phyloP scores from a whole-genome alignment of 2,329 filamentous ascomycete genomes.

The Pezicula carpinea region DNA sequence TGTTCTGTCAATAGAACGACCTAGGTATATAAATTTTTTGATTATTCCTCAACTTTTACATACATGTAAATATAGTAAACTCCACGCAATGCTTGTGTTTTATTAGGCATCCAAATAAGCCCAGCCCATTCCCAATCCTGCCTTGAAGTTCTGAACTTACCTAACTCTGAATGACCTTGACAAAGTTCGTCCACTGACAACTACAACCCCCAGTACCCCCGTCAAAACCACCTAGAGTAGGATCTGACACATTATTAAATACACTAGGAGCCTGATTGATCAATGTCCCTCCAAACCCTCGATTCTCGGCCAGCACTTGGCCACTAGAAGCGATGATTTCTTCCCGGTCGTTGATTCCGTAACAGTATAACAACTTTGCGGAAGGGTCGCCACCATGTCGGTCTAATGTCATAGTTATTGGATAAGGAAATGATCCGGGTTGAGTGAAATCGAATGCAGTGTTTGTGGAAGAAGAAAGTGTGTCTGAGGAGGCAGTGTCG shows the following conservation, averaged over 20 bases:
- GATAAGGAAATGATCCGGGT: constrained; percentile 60
- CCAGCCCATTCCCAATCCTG: not conserved
- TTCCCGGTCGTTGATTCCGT: constrained; percentile 43
- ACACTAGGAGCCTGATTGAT: constrained; percentile 44
- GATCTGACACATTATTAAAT: constrained; percentile 33
- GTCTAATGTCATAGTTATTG: constrained; percentile 56
- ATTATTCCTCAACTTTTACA: not conserved
- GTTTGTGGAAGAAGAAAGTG: constrained; percentile 11
- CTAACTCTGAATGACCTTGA: constrained; percentile 6
- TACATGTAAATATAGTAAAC: not conserved
- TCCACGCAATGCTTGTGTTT: not conserved
- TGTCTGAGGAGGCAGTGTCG: constrained; percentile 8
- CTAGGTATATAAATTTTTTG: too few relatives aligned
- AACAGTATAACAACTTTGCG: constrained; percentile 51
- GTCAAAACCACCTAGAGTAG: constrained; percentile 54
- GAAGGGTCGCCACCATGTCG: constrained; percentile 54
- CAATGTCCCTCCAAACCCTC: constrained; percentile 44
- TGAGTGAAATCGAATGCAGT: constrained; percentile 23
- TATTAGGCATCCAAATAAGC: not conserved
- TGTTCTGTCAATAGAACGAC: too few relatives aligned
- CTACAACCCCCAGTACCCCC: constrained; percentile 59
- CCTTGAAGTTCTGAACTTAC: not conserved
- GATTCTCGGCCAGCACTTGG: constrained; percentile 43
- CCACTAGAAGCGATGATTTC: constrained; percentile 39
- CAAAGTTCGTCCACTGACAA: constrained; percentile 55